Percentiles rank a stretch among this genome's conserved stretches.
Evolutionary conservation across 352 stramenopile genomes (phyloP).

Genomic region (Globisporangium orthogonon): DNA sequence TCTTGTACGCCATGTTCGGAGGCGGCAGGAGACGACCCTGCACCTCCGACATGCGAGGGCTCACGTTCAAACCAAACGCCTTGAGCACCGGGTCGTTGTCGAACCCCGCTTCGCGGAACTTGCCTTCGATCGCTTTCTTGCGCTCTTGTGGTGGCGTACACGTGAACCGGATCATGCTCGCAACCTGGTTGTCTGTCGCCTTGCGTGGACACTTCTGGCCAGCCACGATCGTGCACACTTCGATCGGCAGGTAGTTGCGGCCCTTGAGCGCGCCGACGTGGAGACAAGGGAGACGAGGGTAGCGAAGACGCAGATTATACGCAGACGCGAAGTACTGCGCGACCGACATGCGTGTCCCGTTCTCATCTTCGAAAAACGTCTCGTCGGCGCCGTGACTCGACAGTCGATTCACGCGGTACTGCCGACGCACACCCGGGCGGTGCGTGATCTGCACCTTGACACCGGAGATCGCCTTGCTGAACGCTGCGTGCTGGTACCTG

Average conservation of each 20-base stretch:
- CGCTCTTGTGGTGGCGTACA: slow-evolving; percentile 47
- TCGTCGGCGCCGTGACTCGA: slow-evolving; percentile 31
- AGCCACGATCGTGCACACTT: slow-evolving; percentile 66
- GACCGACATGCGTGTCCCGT: slow-evolving; percentile 37
- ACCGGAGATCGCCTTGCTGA: slow-evolving; percentile 51
- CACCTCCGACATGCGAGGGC: slow-evolving; percentile 44
- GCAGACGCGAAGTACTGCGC: slow-evolving; percentile 49
- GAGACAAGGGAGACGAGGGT: slow-evolving; percentile 71
- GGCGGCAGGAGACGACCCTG: slow-evolving; percentile 38
- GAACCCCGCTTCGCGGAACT: slow-evolving; percentile 55
- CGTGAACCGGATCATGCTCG: slow-evolving; percentile 78
- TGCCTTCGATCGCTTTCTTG: slow-evolving; percentile 52
- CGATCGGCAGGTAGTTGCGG: slow-evolving; percentile 78
- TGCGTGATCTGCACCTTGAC: slow-evolving; percentile 67
- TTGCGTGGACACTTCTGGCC: slow-evolving; percentile 78
- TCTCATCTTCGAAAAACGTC: slow-evolving; percentile 58
- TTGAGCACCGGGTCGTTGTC: slow-evolving; percentile 35
- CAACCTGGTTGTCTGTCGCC: slow-evolving; percentile 68
- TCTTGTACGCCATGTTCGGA: slow-evolving; percentile 49
- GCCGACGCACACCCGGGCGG: slow-evolving; percentile 42
- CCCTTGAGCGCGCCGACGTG: slow-evolving; percentile 71
- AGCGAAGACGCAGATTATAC: slow-evolving; percentile 51
- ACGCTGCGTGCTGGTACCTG: slow-evolving; percentile 36
- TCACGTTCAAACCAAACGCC: slow-evolving; percentile 54
- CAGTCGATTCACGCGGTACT: slow-evolving; percentile 64